Percentiles rank a stretch among this genome's conserved stretches.
Evolutionary conservation across 2,329 filamentous ascomycete species (phyloP).

Genomic region (Colletotrichum orbiculare): DNA sequence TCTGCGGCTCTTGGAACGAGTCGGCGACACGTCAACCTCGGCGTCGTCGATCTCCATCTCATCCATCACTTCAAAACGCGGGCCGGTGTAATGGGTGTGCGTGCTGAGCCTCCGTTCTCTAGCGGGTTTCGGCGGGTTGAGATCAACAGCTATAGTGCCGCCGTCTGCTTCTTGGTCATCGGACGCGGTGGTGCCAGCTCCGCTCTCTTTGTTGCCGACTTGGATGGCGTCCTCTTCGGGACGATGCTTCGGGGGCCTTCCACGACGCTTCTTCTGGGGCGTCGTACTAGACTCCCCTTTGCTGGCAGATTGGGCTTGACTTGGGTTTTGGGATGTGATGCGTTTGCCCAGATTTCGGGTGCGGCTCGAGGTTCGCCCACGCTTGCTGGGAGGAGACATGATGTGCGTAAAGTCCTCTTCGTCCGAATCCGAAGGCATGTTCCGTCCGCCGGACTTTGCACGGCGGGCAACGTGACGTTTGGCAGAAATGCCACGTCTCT

Average conservation of each 20-base stretch:
- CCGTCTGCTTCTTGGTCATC: constrained; percentile 3
- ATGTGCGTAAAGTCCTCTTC: constrained; percentile 5
- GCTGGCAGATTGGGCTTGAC: not conserved
- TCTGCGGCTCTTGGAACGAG: constrained; percentile 15
- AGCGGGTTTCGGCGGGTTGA: constrained; percentile 23
- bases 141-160: constrained; percentile 22
- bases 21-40: constrained; percentile 14
- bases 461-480: constrained; percentile 19
- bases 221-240: constrained; percentile 7
- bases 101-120: constrained; percentile 22
- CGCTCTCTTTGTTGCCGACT: not conserved
- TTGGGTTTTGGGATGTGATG: not conserved
- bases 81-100: not conserved
- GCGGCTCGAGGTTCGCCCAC: not conserved
- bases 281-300: constrained; percentile 3
- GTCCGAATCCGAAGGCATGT: constrained; percentile 24
- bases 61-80: constrained; percentile 4
- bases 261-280: constrained; percentile 30
- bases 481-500: constrained; percentile 1
- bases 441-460: constrained; percentile 20
- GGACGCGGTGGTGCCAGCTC: not conserved
- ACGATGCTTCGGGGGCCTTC: constrained; percentile 31
- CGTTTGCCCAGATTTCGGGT: not conserved
- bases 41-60: constrained; percentile 25
- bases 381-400: constrained; percentile 11